Percentiles rank a stretch among this genome's conserved stretches.
Evolutionary conservation across 805 yeast genomes (phyloP).

Genomic region (Starmerella stellata): DNA sequence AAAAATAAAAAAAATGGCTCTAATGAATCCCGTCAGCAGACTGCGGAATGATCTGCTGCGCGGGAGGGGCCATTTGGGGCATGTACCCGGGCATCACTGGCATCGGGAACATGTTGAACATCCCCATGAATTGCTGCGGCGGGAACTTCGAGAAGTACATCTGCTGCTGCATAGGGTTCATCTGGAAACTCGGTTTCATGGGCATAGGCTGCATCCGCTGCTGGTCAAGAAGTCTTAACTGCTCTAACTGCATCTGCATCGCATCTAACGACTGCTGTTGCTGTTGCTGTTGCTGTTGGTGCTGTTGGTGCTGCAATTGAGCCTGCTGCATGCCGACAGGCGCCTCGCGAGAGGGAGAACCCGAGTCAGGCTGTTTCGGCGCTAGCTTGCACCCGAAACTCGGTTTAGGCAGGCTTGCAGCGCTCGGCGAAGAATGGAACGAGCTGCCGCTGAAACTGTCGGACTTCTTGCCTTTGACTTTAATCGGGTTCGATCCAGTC

Average conservation of each 20-base stretch:
- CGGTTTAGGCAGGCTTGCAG: conserved; percentile 20
- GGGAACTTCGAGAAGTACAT: not conserved
- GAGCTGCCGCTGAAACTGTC: conserved; percentile 15
- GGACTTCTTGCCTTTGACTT: not conserved
- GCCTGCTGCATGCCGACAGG: no score
- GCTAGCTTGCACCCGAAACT: conserved; percentile 6
- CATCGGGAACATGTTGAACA: not conserved
- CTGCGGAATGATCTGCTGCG: no score
- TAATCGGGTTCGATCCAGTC: not conserved
- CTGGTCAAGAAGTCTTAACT: no score
- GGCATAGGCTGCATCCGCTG: not conserved
- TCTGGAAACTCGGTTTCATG: not conserved
- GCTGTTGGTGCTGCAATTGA: no score
- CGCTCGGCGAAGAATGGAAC: conserved; percentile 18
- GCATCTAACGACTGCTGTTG: no score
- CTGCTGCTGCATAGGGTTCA: not conserved
- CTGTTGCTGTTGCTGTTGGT: not conserved
- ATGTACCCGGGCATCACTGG: not conserved
- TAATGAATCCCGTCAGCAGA: not conserved
- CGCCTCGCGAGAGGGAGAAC: not conserved
- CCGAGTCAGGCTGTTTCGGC: not conserved
- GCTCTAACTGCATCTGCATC: no score
- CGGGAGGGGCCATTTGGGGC: no score
- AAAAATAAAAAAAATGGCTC: not conserved
- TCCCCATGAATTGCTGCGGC: not conserved